Conservation (phyloP, 2,329 filamentous ascomycete genomes). For the Ceratocystis diversiconidia region DNA sequence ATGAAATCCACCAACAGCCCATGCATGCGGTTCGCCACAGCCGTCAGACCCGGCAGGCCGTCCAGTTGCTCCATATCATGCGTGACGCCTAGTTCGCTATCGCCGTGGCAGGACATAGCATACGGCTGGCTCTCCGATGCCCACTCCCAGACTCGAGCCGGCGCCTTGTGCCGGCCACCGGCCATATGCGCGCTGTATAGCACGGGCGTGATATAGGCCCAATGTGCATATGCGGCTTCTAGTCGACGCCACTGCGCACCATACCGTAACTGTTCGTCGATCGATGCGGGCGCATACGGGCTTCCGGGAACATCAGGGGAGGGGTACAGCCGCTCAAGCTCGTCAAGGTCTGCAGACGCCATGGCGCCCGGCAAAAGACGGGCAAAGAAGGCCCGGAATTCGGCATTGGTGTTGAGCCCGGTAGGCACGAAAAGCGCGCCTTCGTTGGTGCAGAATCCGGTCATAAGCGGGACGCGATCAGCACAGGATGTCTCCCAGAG, state of each 20-base stretch:
- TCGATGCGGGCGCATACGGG: slow-evolving; percentile 29
- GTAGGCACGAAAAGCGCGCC: slow-evolving; percentile 49
- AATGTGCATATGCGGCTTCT: slow-evolving; percentile 48
- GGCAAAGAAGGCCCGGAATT: slow-evolving; percentile 48
- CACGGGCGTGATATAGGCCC: slow-evolving; percentile 50
- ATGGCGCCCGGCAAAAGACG: slow-evolving; percentile 45
- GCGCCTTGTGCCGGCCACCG: neutral
- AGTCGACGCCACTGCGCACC: slow-evolving; percentile 43
- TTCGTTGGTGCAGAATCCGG: slow-evolving; percentile 58
- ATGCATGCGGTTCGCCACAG: slow-evolving; percentile 31
- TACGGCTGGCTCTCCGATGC: slow-evolving; percentile 31
- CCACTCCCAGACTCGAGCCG: slow-evolving; percentile 45
- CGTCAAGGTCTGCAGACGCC: slow-evolving; percentile 35
- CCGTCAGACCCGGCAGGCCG: slow-evolving; percentile 26
- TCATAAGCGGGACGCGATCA: slow-evolving; percentile 35
- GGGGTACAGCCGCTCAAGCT: slow-evolving; percentile 47
- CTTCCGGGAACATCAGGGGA: slow-evolving; percentile 33
- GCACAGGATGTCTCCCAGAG: slow-evolving; percentile 29
- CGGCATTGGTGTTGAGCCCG: slow-evolving; percentile 30
- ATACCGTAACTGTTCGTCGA: slow-evolving; percentile 21
- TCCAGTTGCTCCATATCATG: slow-evolving; percentile 29
- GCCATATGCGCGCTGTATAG: slow-evolving; percentile 40
- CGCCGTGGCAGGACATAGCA: slow-evolving; percentile 34
- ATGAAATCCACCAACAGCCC: slow-evolving; percentile 28
- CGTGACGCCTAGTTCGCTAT: slow-evolving; percentile 31